Evolutionary conservation across 208 protist species (phyloP).

Genomic region (Phytomonas sp.): DNA sequence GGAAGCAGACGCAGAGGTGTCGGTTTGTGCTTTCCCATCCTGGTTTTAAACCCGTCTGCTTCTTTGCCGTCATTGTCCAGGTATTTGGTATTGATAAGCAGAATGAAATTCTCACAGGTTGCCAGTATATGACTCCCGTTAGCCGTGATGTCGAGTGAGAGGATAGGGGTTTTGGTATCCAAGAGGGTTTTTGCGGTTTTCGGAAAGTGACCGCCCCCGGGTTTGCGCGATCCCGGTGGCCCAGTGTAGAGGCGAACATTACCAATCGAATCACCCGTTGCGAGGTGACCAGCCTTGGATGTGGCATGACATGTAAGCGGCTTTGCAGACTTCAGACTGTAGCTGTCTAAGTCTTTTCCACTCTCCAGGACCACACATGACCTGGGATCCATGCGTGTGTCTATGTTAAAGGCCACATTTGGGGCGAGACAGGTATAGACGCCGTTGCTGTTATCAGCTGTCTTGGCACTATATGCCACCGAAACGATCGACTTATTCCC

Average conservation of each 20-base stretch:
- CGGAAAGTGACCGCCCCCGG: constrained; percentile 29
- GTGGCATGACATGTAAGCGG: constrained; percentile 58
- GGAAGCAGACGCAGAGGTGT: constrained; percentile 34
- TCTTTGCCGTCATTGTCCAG: constrained; percentile 18
- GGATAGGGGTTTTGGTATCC: constrained; percentile 38
- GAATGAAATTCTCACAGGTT: constrained; percentile 23
- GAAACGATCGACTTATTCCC: constrained; percentile 17
- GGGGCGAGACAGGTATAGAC: constrained; percentile 44
- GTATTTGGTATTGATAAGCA: constrained; percentile 46
- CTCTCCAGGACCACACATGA: constrained; percentile 33
- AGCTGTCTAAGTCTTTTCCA: constrained; percentile 26
- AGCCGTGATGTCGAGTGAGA: constrained; percentile 43
- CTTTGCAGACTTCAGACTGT: constrained; percentile 20
- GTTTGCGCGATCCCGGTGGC: constrained; percentile 37
- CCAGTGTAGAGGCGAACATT: constrained; percentile 57
- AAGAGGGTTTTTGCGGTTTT: constrained; percentile 57
- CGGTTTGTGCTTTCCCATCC: constrained; percentile 54
- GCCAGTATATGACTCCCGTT: constrained; percentile 56
- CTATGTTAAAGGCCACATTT: constrained; percentile 59
- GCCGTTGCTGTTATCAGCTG: constrained; percentile 18
- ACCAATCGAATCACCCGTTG: constrained; percentile 40
- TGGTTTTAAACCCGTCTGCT: constrained; percentile 30
- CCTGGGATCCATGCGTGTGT: constrained; percentile 49
- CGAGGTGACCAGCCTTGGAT: constrained; percentile 38
- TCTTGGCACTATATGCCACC: constrained; percentile 39